Percentiles rank a stretch among this genome's conserved stretches.
These are phyloP conservation scores for Sarocladium strictum DNA, from an alignment of 2,329 filamentous ascomycete genomes.

Conservation along the genomic window DNA sequence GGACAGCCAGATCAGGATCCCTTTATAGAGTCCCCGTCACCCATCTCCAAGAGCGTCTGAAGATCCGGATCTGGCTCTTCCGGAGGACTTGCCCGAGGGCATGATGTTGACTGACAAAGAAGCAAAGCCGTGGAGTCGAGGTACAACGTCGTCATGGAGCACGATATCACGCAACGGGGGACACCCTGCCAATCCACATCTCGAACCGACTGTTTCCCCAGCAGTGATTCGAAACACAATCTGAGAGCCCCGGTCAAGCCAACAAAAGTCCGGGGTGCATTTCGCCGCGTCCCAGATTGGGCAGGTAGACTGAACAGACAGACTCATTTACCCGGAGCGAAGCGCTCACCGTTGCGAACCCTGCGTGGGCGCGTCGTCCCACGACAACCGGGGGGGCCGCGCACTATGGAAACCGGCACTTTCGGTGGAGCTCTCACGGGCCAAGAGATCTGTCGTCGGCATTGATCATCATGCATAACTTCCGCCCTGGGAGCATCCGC, in stretches of 20 bases:
- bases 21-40: neutral
- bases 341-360: slow-evolving; percentile 5
- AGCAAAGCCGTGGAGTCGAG: neutral
- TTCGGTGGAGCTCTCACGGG: slow-evolving; percentile 3
- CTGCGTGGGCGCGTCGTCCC: neutral
- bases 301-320: too few species aligned
- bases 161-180: neutral
- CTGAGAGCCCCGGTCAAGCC: neutral
- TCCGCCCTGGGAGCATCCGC: neutral
- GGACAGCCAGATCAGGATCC: too few species aligned
- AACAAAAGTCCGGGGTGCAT: slow-evolving; percentile 7
- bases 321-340: slow-evolving; percentile 3
- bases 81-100: neutral
- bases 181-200: neutral
- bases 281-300: slow-evolving; percentile 1
- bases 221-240: neutral
- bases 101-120: neutral
- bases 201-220: too few species aligned
- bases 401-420: slow-evolving; percentile 7
- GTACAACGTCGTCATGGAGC: neutral
- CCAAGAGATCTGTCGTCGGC: slow-evolving; percentile 8
- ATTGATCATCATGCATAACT: slow-evolving; percentile 2
- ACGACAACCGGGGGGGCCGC: neutral
- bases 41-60: neutral
- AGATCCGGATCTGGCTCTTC: neutral